Percentiles rank a stretch among this genome's conserved stretches.
Conservation (phyloP, 306 rosid species). For the Prunus davidiana region DNA sequence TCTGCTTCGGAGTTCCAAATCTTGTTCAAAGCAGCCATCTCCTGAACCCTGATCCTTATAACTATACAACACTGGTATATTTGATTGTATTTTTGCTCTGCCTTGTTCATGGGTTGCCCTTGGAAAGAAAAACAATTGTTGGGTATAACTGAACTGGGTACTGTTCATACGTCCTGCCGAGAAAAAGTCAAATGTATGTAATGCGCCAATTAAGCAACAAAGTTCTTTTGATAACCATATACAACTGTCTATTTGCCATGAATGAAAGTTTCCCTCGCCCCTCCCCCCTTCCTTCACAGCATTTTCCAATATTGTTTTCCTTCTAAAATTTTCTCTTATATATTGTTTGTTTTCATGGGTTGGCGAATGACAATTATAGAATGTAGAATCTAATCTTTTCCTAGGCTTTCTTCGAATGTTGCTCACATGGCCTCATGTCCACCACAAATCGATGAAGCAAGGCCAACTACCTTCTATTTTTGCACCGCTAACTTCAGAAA, state of each 20-base stretch:
- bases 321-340: background rate
- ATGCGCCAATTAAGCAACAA: constrained; percentile 41
- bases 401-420: background rate
- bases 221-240: constrained; percentile 32
- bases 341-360: background rate
- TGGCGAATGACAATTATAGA: background rate
- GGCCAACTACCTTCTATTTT: background rate
- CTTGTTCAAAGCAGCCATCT: constrained; percentile 40
- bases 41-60: constrained; percentile 30
- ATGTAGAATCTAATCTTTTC: background rate
- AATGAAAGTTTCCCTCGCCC: constrained; percentile 26
- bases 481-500: background rate
- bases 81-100: constrained; percentile 34
- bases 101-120: constrained; percentile 36
- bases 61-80: constrained; percentile 50
- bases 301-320: background rate
- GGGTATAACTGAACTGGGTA: constrained; percentile 35
- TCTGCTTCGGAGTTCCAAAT: constrained; percentile 48
- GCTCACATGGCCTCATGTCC: background rate
- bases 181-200: constrained; percentile 40
- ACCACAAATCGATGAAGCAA: background rate
- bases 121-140: constrained; percentile 29
- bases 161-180: constrained; percentile 50
- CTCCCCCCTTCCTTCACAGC: background rate
- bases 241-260: constrained; percentile 32